A percentile compares a stretch with the other conserved stretches of the same genome.
Conservation (phyloP, 1,284 basidiomycete genomes). For the Flammula alnicola region DNA sequence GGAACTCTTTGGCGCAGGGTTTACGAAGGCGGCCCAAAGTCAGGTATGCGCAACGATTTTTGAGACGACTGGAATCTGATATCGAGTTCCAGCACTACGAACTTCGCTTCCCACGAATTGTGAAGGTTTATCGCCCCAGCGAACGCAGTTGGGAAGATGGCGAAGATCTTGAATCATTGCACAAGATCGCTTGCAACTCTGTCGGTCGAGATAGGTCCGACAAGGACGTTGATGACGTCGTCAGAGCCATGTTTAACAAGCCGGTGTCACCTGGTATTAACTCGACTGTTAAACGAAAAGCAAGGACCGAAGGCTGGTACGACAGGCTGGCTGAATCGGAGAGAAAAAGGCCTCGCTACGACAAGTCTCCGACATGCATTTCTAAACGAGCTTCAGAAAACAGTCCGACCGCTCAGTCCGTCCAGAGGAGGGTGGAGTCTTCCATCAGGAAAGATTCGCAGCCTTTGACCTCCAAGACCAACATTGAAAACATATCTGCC, state of each 20-base stretch:
- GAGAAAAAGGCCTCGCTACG: neutral
- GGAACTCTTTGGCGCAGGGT: constrained; percentile 82
- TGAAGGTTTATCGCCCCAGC: constrained; percentile 61
- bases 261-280: constrained; percentile 25
- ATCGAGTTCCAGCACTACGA: constrained; percentile 66
- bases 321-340: neutral
- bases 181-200: constrained; percentile 53
- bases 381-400: neutral
- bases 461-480: constrained; percentile 10
- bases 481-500: neutral
- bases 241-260: constrained; percentile 45
- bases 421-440: neutral
- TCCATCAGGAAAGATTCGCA: neutral
- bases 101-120: constrained; percentile 79
- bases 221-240: constrained; percentile 42
- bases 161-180: constrained; percentile 48
- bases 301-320: constrained; percentile 30
- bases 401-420: neutral
- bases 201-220: constrained; percentile 53
- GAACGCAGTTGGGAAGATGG: constrained; percentile 71
- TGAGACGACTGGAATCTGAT: constrained; percentile 1
- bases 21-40: constrained; percentile 64
- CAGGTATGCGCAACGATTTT: constrained; percentile 45
- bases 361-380: neutral
- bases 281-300: constrained; percentile 29